Evolutionary conservation across 2,329 filamentous ascomycete species (phyloP).

Genomic region (Colletotrichum shisoi): DNA sequence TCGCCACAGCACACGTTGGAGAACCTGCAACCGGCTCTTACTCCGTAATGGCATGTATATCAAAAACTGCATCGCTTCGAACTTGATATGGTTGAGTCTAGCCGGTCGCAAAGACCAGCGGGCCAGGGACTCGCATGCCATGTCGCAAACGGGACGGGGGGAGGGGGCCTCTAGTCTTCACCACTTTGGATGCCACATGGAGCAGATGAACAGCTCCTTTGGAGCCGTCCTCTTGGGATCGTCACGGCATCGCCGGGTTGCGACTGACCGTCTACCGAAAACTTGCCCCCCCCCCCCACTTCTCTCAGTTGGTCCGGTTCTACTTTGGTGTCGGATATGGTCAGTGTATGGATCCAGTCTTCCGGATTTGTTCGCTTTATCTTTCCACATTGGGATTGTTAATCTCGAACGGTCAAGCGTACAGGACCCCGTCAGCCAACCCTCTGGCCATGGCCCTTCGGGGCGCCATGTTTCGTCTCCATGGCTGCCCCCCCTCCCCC

Average conservation of each 20-base stretch:
- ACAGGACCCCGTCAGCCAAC: conserved; percentile 8
- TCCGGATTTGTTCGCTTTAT: conserved; percentile 53
- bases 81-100: neutral
- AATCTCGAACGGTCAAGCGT: conserved; percentile 28
- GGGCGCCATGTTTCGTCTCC: conserved; percentile 25
- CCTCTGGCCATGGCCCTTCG: conserved; percentile 16
- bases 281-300: conserved; percentile 27
- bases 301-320: conserved; percentile 39
- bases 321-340: conserved; percentile 43
- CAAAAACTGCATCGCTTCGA: neutral
- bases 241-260: conserved; percentile 34
- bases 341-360: conserved; percentile 40
- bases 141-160: conserved; percentile 3
- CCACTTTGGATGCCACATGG: conserved; percentile 13
- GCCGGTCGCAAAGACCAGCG: neutral
- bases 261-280: conserved; percentile 34
- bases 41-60: neutral
- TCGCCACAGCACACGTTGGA: neutral
- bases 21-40: neutral
- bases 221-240: conserved; percentile 37
- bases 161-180: neutral
- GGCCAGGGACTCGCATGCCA: neutral
- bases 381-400: conserved; percentile 49
- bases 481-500: neutral
- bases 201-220: conserved; percentile 17